Conservation (phyloP, 2,329 filamentous ascomycete genomes). For the Blastomyces emzantsi region DNA sequence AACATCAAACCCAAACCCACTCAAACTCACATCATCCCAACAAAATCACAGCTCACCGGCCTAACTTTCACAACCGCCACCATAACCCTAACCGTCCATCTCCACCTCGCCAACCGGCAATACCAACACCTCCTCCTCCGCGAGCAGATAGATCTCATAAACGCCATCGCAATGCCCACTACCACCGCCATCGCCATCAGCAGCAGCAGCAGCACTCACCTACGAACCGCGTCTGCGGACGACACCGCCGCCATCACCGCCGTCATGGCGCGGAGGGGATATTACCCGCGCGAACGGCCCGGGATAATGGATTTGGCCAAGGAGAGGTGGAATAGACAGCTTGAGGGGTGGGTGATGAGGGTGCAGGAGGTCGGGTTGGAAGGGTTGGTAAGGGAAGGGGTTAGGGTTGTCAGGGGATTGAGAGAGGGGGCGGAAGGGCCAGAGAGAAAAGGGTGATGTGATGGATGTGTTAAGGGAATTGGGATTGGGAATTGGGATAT, state of each 20-base stretch:
- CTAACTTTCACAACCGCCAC: conserved; percentile 65
- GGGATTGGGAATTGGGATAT: not conserved
- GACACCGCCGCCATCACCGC: conserved; percentile 8
- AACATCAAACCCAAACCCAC: too few species aligned
- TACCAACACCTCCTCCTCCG: conserved; percentile 38
- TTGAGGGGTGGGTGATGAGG: conserved; percentile 57
- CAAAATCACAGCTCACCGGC: conserved; percentile 54
- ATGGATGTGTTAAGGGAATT: not conserved
- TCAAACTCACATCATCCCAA: too few species aligned
- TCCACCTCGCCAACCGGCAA: conserved; percentile 59
- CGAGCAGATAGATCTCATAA: conserved; percentile 36
- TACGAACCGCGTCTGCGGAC: not conserved
- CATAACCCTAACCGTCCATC: conserved; percentile 61
- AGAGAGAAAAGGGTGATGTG: conserved; percentile 5
- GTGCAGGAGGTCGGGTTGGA: conserved; percentile 59
- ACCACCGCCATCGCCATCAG: conserved; percentile 1
- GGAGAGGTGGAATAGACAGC: conserved; percentile 67
- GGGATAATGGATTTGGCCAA: conserved; percentile 57
- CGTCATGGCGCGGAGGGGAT: conserved; percentile 16
- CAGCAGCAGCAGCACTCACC: not conserved
- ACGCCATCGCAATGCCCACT: conserved; percentile 28
- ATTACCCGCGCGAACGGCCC: conserved; percentile 14
- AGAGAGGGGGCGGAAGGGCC: conserved; percentile 1
- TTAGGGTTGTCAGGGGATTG: conserved; percentile 33
- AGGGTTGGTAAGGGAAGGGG: conserved; percentile 41